A percentile compares a stretch with the other conserved stretches of the same genome.
Evolutionary conservation across 202 grass and related monocot species (phyloP).

Genomic region (Digitaria exilis): DNA sequence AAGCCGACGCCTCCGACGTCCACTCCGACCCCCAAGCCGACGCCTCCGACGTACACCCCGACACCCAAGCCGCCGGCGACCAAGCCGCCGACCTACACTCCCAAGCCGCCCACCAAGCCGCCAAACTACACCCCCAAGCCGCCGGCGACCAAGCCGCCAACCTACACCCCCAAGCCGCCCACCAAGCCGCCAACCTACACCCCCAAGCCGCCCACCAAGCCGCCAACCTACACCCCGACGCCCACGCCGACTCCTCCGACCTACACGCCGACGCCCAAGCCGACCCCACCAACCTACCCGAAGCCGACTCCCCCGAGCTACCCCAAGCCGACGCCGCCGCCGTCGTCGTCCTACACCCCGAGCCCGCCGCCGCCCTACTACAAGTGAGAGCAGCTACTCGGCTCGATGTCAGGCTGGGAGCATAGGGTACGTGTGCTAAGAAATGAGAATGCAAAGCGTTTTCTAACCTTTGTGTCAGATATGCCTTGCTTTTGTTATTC

Average conservation of each 20-base stretch:
- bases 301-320: background rate
- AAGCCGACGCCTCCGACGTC: background rate
- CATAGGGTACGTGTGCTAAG: slow-evolving; percentile 25
- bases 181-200: background rate
- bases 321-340: background rate
- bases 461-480: background rate
- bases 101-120: background rate
- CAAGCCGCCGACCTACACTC: background rate
- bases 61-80: background rate
- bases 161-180: background rate
- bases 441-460: background rate
- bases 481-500: background rate
- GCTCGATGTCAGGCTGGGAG: background rate
- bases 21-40: background rate
- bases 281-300: background rate
- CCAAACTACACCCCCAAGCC: slow-evolving; percentile 27
- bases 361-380: slow-evolving; percentile 48
- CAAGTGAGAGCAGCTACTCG: background rate
- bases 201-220: background rate
- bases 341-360: background rate
- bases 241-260: too few species aligned
- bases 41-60: background rate
- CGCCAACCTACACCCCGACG: background rate
- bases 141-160: background rate
- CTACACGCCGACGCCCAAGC: background rate